These are phyloP conservation scores for Ustilago crameri DNA, from an alignment of 1,284 basidiomycete genomes.

Conservation along the genomic window DNA sequence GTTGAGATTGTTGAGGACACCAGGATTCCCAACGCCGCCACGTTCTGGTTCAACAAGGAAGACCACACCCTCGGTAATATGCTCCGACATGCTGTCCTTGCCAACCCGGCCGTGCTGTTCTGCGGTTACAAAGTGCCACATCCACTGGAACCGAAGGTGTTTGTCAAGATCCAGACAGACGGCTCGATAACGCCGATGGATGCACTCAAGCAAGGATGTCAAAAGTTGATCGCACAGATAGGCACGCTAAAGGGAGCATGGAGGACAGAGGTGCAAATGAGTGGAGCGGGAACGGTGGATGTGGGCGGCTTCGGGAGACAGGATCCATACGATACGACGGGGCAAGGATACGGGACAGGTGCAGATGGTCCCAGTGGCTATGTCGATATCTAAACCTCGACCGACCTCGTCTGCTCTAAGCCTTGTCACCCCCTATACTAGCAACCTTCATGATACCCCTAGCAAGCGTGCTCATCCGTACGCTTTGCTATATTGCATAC, in stretches of 20 bases:
- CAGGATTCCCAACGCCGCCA: conserved; percentile 95
- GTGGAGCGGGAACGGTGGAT: conserved; percentile 46
- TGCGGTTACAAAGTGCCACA: conserved; percentile 98
- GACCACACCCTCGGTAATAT: conserved; percentile 97
- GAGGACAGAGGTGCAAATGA: conserved; percentile 70
- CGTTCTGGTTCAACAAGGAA: conserved; percentile 91
- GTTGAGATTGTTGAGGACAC: conserved; percentile 93
- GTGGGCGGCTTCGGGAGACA: conserved; percentile 33
- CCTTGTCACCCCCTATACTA: background rate
- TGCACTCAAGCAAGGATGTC: conserved; percentile 85
- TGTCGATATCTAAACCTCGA: conserved; percentile 45
- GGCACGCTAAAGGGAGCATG: conserved; percentile 71
- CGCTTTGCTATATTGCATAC: conserved; percentile 1
- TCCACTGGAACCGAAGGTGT: conserved; percentile 91
- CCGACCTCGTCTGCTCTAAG: background rate
- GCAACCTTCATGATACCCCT: conserved; percentile 27
- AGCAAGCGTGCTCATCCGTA: conserved; percentile 3
- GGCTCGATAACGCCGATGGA: conserved; percentile 84
- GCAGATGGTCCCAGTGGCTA: conserved; percentile 41
- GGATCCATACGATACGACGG: conserved; percentile 36
- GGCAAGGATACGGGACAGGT: conserved; percentile 28
- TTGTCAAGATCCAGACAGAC: conserved; percentile 95
- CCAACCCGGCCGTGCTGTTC: conserved; percentile 74
- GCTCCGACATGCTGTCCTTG: conserved; percentile 76
- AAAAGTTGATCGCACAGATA: conserved; percentile 82